Conservation (phyloP, 805 yeast genomes). For the Phaffomyces opuntiae region DNA sequence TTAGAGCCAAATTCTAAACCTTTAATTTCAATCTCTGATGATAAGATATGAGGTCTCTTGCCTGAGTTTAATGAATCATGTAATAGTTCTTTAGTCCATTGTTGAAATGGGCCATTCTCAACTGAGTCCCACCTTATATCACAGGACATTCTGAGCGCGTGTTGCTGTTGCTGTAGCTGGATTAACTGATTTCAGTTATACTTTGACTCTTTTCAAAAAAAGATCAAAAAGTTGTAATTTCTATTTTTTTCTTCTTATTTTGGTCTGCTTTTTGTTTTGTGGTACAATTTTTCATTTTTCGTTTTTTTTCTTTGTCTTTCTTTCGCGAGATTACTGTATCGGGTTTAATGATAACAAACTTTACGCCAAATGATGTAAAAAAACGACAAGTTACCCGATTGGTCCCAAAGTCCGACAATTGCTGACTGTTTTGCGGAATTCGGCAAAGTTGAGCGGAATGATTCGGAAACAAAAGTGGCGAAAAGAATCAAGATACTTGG, state of each 20-base stretch:
- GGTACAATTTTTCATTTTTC: neutral
- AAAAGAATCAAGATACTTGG: no score
- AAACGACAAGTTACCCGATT: no score
- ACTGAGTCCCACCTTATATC: constrained; percentile 72
- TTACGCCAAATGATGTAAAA: no score
- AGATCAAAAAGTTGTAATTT: neutral
- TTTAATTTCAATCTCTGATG: constrained; percentile 59
- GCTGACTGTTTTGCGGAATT: no score
- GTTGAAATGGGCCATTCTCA: constrained; percentile 54
- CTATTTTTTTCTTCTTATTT: neutral
- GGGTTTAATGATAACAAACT: neutral
- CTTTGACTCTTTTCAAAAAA: neutral
- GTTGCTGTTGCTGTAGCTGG: neutral
- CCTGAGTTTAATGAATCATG: constrained; percentile 73
- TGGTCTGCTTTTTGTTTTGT: neutral
- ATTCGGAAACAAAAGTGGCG: no score
- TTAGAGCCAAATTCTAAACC: constrained; percentile 68
- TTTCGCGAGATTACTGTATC: neutral
- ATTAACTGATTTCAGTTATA: neutral
- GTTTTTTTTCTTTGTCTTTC: neutral
- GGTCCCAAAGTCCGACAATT: no score
- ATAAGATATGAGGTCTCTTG: constrained; percentile 60
- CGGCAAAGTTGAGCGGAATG: no score
- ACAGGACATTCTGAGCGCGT: constrained; percentile 51
- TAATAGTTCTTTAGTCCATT: constrained; percentile 57